Evolutionary conservation across 257 asterid genomes (phyloP).

Genomic region (Knoxia roxburghii): DNA sequence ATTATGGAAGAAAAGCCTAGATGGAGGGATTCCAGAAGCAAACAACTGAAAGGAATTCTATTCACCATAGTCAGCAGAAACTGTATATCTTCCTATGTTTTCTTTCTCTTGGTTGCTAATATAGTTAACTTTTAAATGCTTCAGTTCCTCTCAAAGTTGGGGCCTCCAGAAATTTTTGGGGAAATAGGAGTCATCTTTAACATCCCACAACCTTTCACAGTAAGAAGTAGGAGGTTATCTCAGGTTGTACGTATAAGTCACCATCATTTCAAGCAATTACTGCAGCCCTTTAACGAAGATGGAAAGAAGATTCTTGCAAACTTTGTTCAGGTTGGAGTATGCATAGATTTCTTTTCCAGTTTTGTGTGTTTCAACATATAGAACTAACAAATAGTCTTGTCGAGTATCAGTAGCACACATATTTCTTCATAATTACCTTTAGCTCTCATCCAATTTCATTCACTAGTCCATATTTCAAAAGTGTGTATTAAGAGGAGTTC

Average conservation of each 20-base stretch:
- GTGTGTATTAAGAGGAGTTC: neutral
- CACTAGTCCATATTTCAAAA: neutral
- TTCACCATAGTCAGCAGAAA: neutral
- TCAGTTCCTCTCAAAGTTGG: slow-evolving; percentile 63
- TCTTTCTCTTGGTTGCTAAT: neutral
- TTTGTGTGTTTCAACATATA: slow-evolving; percentile 10
- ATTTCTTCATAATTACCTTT: neutral
- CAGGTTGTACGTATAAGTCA: slow-evolving; percentile 89
- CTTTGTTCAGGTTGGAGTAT: slow-evolving; percentile 63
- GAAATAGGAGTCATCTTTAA: slow-evolving; percentile 85
- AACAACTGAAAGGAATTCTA: neutral
- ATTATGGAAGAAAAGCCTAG: neutral
- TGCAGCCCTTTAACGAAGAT: slow-evolving; percentile 57
- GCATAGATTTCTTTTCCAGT: slow-evolving; percentile 3
- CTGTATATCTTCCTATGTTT: neutral
- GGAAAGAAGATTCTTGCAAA: slow-evolving; percentile 62
- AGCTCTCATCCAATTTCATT: too few species aligned
- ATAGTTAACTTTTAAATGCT: slow-evolving; percentile 18
- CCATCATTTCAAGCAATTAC: slow-evolving; percentile 84
- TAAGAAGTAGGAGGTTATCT: slow-evolving; percentile 82
- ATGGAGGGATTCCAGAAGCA: neutral
- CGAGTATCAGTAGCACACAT: neutral
- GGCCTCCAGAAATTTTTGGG: slow-evolving; percentile 65
- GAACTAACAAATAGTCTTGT: neutral
- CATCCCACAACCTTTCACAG: slow-evolving; percentile 86